Evolutionary conservation across 768 basidiomycete species (phyloP), one percentile per base, ranked within the genome.

Genomic region (Lentinula sp.): DNA sequence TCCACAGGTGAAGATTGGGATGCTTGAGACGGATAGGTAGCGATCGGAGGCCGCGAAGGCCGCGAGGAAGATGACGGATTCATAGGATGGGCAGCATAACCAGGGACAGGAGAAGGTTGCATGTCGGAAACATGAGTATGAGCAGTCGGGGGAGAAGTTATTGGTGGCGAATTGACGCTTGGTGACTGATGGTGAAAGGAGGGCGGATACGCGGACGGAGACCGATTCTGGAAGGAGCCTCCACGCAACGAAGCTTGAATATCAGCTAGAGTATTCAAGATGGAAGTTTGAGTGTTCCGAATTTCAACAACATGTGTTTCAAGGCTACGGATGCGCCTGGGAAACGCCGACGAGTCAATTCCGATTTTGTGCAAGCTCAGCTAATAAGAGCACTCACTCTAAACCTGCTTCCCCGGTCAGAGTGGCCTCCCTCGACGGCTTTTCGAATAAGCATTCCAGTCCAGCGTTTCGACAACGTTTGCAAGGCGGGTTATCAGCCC

Each of bases 401-500:
- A 94, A 73, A 7, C 92, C 93, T 16, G 92, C 93, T 73, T 95
- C 93, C 49, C 91, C 91, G 7, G 91, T 91, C 52, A 93, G 81
- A 59, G 88, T 90, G 13, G 91, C 89, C 71, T 95, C 93, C 66
- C 87, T 81, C 12, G 86, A 87, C 2, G 95, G 95, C 67, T 97
- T 97, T 73, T 98, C 95, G 71, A 98, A 96, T 37, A 97, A 80
- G 76, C 95, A 98, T 45, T 95, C 91, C 12, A 97, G 79, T 2
- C 92, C 91, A 18, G 90, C 88, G 67, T 93, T 90, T 36, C 91
- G 83, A 75, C 95, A 98, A 48, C 95, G 85, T 68, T 90, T 87
- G 74, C 95, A 98, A n/a, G 95, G 95, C 28, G 95, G 95, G 68
- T 92, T 94, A 71, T 97, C 95, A 15, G 94, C 95, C 1, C 93